Conservation (phyloP, 331 rosid species). For the Acacia concinna region DNA sequence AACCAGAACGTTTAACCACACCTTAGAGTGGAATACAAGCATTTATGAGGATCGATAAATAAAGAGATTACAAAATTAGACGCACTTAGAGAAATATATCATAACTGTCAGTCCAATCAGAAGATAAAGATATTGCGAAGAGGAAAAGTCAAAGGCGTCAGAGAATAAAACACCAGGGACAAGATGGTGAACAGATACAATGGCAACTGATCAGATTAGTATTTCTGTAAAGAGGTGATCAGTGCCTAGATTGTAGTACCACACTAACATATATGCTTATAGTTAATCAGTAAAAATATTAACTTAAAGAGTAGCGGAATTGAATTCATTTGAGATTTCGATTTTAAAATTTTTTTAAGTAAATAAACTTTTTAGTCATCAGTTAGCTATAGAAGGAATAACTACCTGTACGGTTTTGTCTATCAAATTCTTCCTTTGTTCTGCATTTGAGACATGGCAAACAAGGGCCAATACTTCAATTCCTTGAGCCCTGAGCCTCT, state of each 20-base stretch:
- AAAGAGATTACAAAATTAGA: constrained; percentile 9
- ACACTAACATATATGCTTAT: background rate
- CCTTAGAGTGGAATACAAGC: constrained; percentile 15
- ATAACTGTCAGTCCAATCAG: constrained; percentile 13
- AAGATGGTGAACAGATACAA: background rate
- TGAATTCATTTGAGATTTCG: background rate
- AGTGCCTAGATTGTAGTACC: background rate
- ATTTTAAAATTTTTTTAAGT: background rate
- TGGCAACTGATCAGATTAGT: background rate
- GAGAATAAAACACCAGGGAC: background rate
- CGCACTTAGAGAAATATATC: background rate
- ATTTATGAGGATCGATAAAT: background rate
- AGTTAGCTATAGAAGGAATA: background rate
- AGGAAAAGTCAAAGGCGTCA: background rate
- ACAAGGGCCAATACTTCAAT: constrained; percentile 71
- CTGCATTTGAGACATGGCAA: constrained; percentile 79
- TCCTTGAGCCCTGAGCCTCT: constrained; percentile 65
- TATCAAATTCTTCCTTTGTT: constrained; percentile 77
- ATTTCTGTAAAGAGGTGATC: constrained; percentile 6
- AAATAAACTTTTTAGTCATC: background rate
- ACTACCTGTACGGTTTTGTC: constrained; percentile 70
- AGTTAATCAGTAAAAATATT: background rate
- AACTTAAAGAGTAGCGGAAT: background rate
- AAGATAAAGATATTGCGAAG: background rate
- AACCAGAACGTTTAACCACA: constrained; percentile 30